Evolutionary conservation across 495 filamentous ascomycete genomes (phyloP).

Genomic region (Xylaria acuta): DNA sequence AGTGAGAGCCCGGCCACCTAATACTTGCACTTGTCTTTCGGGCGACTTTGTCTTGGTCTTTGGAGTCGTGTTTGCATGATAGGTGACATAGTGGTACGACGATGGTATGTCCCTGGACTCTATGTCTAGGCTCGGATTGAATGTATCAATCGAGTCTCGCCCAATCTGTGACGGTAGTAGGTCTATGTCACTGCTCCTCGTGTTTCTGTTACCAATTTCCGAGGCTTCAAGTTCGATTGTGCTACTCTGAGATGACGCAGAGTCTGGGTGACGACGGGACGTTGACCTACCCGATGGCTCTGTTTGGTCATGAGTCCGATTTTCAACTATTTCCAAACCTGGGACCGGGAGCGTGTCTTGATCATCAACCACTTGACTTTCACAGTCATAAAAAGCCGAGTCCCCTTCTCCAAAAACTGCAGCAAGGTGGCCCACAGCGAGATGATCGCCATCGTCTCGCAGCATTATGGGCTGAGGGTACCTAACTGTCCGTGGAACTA

Average conservation of each 20-base stretch:
- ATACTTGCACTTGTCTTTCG: slow-evolving; percentile 38
- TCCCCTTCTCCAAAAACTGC: slow-evolving; percentile 33
- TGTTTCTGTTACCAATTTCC: slow-evolving; percentile 21
- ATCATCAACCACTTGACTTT: slow-evolving; percentile 26
- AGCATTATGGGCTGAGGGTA: slow-evolving; percentile 38
- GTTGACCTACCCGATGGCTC: slow-evolving; percentile 20
- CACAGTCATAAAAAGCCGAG: slow-evolving; percentile 34
- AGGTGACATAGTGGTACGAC: slow-evolving; percentile 35
- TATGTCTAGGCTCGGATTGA: slow-evolving; percentile 38
- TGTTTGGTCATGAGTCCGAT: slow-evolving; percentile 9
- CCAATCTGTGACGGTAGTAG: slow-evolving; percentile 39
- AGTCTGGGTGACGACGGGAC: slow-evolving; percentile 25
- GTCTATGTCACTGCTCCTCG: slow-evolving; percentile 37
- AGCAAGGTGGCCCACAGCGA: slow-evolving; percentile 27
- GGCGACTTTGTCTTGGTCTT: slow-evolving; percentile 38
- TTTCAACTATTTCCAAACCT: not conserved
- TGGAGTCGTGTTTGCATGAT: slow-evolving; percentile 31
- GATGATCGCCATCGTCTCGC: slow-evolving; percentile 34
- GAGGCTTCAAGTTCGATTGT: slow-evolving; percentile 24
- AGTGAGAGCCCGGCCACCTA: slow-evolving; percentile 33
- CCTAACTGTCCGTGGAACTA: slow-evolving; percentile 42
- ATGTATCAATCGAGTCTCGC: slow-evolving; percentile 41
- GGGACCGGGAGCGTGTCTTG: slow-evolving; percentile 4
- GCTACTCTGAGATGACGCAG: slow-evolving; percentile 28
- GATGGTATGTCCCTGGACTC: slow-evolving; percentile 33